Evolutionary conservation across 2,329 filamentous ascomycete species (phyloP).

Genomic region (Drechslera avenae): DNA sequence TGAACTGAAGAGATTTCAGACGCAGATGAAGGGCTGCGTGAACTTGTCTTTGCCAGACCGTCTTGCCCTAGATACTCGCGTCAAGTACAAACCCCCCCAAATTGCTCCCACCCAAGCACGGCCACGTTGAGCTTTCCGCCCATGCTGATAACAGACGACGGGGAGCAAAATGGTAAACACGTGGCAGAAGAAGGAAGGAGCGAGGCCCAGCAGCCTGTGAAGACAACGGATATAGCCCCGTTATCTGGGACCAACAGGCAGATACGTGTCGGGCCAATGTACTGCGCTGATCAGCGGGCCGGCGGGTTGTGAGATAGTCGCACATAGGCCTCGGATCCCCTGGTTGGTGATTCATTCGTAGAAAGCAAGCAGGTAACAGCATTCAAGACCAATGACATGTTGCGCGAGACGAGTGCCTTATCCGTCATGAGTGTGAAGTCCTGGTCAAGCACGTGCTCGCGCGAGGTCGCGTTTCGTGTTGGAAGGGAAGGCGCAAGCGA

Average conservation of each 20-base stretch:
- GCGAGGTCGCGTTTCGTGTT: constrained; percentile 36
- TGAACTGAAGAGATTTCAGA: constrained; percentile 61
- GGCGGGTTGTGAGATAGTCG: too few relatives aligned
- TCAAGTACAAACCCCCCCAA: constrained; percentile 53
- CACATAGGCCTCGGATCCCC: too few relatives aligned
- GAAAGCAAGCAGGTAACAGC: too few relatives aligned
- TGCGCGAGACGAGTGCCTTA: neutral
- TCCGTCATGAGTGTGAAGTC: neutral
- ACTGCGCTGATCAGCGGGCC: too few relatives aligned
- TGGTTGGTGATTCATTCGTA: too few relatives aligned
- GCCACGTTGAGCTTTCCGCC: constrained; percentile 22
- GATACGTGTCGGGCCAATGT: too few relatives aligned
- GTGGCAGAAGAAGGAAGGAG: neutral
- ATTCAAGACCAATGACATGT: too few relatives aligned
- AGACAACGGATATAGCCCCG: too few relatives aligned
- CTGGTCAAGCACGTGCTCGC: constrained; percentile 36
- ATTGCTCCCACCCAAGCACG: constrained; percentile 18
- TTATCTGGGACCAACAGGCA: too few relatives aligned
- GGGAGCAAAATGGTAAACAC: neutral
- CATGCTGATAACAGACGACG: neutral
- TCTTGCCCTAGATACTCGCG: constrained; percentile 63
- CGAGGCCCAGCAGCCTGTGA: neutral
- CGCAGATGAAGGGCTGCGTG: constrained; percentile 62
- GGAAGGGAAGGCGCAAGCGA: constrained; percentile 15
- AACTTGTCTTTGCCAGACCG: constrained; percentile 63